Evolutionary conservation across 306 rosid genomes (phyloP).

Genomic region (Lathyrus oleraceus): DNA sequence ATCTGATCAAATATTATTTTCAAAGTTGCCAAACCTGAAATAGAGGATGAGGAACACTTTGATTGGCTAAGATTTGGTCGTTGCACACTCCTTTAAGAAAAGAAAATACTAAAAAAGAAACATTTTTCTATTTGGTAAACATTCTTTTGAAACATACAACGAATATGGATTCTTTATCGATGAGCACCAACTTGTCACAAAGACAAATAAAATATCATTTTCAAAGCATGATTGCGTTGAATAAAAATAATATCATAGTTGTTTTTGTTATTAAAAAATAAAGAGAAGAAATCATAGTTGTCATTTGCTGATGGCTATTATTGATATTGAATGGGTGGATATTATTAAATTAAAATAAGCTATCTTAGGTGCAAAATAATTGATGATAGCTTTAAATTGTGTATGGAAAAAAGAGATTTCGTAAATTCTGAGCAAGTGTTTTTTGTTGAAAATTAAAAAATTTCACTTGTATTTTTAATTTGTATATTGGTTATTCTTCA

Average conservation of each 20-base stretch:
- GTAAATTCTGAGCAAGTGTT: too few species aligned
- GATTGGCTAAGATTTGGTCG: slow-evolving; percentile 2
- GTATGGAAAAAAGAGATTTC: too few species aligned
- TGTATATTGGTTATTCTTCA: too few species aligned
- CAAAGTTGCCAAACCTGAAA: neutral
- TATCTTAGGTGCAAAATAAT: neutral
- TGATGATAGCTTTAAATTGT: neutral
- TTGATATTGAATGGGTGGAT: neutral
- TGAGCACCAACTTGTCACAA: slow-evolving; percentile 17
- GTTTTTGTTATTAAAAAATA: too few species aligned
- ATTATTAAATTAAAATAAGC: neutral
- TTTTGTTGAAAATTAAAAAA: too few species aligned
- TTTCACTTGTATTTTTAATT: too few species aligned
- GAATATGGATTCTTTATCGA: slow-evolving; percentile 16
- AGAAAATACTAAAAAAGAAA: neutral
- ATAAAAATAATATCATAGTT: neutral
- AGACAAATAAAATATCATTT: slow-evolving; percentile 3
- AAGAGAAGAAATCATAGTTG: neutral
- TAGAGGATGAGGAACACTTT: neutral
- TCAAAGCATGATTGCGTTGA: slow-evolving; percentile 1
- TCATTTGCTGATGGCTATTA: neutral
- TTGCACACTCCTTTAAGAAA: neutral
- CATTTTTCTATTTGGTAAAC: neutral
- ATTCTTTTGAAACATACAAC: neutral
- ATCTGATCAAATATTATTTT: too few species aligned